phyloP scores from a whole-genome alignment of 164 flowering plant genomes.

The Stephania cephalantha region DNA sequence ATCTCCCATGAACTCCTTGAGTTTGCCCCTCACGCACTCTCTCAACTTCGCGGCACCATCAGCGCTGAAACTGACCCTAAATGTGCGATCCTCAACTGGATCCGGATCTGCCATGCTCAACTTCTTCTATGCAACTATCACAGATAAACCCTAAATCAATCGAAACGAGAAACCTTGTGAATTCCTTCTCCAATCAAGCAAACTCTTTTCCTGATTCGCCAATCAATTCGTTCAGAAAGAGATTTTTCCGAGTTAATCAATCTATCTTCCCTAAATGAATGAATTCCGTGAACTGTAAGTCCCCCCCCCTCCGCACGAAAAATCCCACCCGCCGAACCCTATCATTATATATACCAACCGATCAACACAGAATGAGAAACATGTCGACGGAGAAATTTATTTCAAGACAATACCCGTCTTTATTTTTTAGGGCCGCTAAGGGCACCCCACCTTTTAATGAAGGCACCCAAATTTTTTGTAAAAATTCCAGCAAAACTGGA shows the following conservation, averaged over 20 bases:
- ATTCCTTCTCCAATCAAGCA: not conserved
- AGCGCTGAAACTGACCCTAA: conserved; percentile 49
- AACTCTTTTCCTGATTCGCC: not conserved
- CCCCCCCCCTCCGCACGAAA: too few relatives aligned
- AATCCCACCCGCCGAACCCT: not conserved
- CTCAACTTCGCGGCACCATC: conserved; percentile 55
- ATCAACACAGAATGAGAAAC: too few relatives aligned
- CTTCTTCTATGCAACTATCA: not conserved
- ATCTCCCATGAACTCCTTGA: conserved; percentile 89
- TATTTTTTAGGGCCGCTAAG: too few relatives aligned
- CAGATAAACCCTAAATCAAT: not conserved
- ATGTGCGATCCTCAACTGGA: conserved; percentile 33
- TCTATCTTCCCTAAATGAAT: not conserved
- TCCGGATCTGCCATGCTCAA: conserved; percentile 39
- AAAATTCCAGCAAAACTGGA: too few relatives aligned
- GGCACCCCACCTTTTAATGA: too few relatives aligned
- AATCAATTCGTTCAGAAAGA: not conserved
- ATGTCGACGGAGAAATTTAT: too few relatives aligned
- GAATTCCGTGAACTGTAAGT: not conserved
- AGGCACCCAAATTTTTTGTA: too few relatives aligned
- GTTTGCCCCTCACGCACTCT: conserved; percentile 50
- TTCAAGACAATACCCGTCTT: too few relatives aligned
- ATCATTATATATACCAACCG: not conserved
- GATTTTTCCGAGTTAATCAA: not conserved
- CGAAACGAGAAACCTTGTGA: not conserved